Evolutionary conservation across 1,284 basidiomycete genomes (phyloP), one percentile per base, ranked within the genome.

Genomic region (Leccinum cinnamomeum): DNA sequence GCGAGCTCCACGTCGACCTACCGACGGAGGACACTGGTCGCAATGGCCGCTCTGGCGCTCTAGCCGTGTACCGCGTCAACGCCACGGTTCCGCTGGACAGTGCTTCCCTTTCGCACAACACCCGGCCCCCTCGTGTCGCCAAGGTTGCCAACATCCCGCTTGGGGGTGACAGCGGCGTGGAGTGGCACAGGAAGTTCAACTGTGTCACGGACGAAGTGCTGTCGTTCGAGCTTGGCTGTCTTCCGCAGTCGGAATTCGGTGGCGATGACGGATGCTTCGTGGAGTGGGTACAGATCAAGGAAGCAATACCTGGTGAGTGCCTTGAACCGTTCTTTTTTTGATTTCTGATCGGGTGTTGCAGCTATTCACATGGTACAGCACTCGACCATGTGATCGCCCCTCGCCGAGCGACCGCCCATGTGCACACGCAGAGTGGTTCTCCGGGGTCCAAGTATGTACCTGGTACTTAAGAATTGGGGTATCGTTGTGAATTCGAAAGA

Each of bases 201-300:
- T 66, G 65, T 39, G 53, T 23, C 3, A 58, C 11, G 30, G 65
- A 66, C 4, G 66, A 68, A 5, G 65, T 66, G 1, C 59, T 66
- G 10, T 65, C 65, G 3, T 66, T 66, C 50, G 65, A 66, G 44
- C 59, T 66, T 16, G 23, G 65, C 14, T 66, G 65, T 16, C 59
- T 63, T 51, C 56, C 65, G 2, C 25, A 2, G 30, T 55, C 33
- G 11, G 65, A 66, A 41, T 62, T 64, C 1, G 66, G 64, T 3
- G 66, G 58, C 3, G 56, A 66, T 58, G n/a, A 56, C 7, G 23
- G 16, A 3, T 66, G 65, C 48, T 20, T 46, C 2, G 59, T 66
- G 2, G 65, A 66, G 2, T 65, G 65, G 66, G 25, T 66, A 18
- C 65, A 66, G 8, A 68, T 68, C 37, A 68, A 68, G 59, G 54